A percentile compares a stretch with the other conserved stretches of the same genome.
phyloP scores from a whole-genome alignment of 192 early-diverging fungal species.

The Gaertneriomyces semiglobifer region DNA sequence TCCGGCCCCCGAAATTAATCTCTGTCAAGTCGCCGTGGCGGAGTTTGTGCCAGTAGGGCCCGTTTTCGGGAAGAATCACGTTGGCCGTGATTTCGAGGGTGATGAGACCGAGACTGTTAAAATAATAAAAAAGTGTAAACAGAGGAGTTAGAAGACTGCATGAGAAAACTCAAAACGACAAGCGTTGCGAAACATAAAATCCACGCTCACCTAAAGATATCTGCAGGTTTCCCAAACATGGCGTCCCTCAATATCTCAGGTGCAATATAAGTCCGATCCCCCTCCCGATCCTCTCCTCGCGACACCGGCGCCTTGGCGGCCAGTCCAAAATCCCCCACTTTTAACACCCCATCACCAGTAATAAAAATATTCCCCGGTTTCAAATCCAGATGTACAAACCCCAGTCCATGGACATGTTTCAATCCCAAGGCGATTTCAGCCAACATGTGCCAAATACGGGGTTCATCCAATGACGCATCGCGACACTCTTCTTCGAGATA shows the following conservation, averaged over 20 bases:
- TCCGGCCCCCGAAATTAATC: slow-evolving; percentile 45
- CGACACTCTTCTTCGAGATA: slow-evolving; percentile 32
- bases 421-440: slow-evolving; percentile 62
- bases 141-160: too few relatives aligned
- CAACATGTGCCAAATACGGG: slow-evolving; percentile 71
- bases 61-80: slow-evolving; percentile 86
- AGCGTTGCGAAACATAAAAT: background rate
- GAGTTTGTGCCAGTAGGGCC: slow-evolving; percentile 80
- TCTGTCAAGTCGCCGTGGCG: slow-evolving; percentile 71
- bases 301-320: slow-evolving; percentile 60
- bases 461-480: slow-evolving; percentile 50
- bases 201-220: slow-evolving; percentile 72
- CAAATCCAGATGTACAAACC: slow-evolving; percentile 82
- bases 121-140: slow-evolving; percentile 12
- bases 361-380: slow-evolving; percentile 89
- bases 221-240: slow-evolving; percentile 71
- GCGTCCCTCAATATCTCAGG: slow-evolving; percentile 71
- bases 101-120: slow-evolving; percentile 85
- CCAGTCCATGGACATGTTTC: slow-evolving; percentile 63
- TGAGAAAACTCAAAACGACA: background rate
- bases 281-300: slow-evolving; percentile 65
- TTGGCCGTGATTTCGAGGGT: slow-evolving; percentile 82
- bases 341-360: slow-evolving; percentile 58
- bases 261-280: slow-evolving; percentile 91
- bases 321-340: slow-evolving; percentile 90